Conservation (phyloP, 495 filamentous ascomycete species). For the Penicillium parvum region DNA sequence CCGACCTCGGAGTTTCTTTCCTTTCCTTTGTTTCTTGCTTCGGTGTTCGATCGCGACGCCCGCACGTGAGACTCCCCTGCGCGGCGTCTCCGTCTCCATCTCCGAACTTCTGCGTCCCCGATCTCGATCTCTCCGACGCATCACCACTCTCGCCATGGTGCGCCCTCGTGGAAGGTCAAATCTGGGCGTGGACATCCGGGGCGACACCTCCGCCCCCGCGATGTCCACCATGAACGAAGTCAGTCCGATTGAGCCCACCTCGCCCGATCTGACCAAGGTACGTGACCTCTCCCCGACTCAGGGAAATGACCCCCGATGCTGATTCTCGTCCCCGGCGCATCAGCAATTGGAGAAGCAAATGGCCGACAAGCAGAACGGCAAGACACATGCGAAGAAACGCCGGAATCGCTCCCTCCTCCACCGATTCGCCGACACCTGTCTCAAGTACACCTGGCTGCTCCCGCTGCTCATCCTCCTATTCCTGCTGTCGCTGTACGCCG, state of each 20-base stretch:
- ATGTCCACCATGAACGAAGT: slow-evolving; percentile 50
- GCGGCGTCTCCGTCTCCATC: no score
- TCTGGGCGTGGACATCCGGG: slow-evolving; percentile 48
- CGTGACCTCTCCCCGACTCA: slow-evolving; percentile 2
- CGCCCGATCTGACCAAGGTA: slow-evolving; percentile 40
- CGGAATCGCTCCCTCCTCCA: slow-evolving; percentile 57
- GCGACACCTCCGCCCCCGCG: slow-evolving; percentile 49
- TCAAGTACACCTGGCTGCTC: slow-evolving; percentile 76
- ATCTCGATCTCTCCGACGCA: neutral
- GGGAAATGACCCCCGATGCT: slow-evolving; percentile 4
- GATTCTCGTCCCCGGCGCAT: slow-evolving; percentile 8
- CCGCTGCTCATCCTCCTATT: slow-evolving; percentile 66
- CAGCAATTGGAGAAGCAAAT: slow-evolving; percentile 20
- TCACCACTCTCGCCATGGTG: slow-evolving; percentile 29
- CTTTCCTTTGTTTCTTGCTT: neutral
- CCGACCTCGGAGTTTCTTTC: neutral
- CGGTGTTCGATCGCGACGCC: neutral
- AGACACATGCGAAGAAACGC: slow-evolving; percentile 45
- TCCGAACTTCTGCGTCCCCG: slow-evolving; percentile 1
- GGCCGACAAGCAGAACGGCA: slow-evolving; percentile 29
- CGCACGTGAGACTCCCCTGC: slow-evolving; percentile 8
- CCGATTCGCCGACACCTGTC: slow-evolving; percentile 59
- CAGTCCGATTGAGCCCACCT: slow-evolving; percentile 40
- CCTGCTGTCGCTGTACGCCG: slow-evolving; percentile 62
- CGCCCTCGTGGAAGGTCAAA: slow-evolving; percentile 46